phyloP scores from a whole-genome alignment of 1,139 yeast genomes.

The Taphrina sp. region DNA sequence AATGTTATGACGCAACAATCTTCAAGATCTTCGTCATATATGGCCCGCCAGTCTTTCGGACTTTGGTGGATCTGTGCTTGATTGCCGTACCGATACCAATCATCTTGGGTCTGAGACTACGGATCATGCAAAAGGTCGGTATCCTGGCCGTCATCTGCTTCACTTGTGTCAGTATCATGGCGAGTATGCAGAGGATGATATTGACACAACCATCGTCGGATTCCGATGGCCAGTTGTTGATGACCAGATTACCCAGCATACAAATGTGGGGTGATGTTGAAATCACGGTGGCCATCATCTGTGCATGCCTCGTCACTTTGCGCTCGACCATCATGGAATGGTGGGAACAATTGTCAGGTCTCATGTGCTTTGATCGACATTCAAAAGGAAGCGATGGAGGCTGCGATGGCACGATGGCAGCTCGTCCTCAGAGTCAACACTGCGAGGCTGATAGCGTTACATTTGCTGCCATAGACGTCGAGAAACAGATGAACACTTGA shows the following conservation, averaged over 20 bases:
- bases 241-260: background rate
- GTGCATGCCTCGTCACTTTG: constrained; percentile 8
- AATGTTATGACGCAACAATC: background rate
- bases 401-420: too few species aligned
- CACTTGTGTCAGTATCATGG: background rate
- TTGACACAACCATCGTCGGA: constrained; percentile 1
- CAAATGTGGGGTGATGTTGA: constrained; percentile 8
- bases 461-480: too few species aligned
- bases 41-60: constrained; percentile 9
- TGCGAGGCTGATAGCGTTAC: too few species aligned
- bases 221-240: background rate
- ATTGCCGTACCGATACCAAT: constrained; percentile 2
- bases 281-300: constrained; percentile 1
- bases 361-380: too few species aligned
- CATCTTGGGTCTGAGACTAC: constrained; percentile 1
- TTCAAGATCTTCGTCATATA: background rate
- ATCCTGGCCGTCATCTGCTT: constrained; percentile 1
- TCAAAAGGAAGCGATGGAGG: too few species aligned
- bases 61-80: background rate
- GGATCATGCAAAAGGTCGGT: background rate
- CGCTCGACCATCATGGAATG: too few species aligned
- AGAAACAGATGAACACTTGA: too few species aligned
- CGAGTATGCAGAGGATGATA: background rate
- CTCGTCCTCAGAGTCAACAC: too few species aligned
- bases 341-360: too few species aligned